phyloP scores from a whole-genome alignment of 441 rosid species.

The Eugenia klotzschiana region DNA sequence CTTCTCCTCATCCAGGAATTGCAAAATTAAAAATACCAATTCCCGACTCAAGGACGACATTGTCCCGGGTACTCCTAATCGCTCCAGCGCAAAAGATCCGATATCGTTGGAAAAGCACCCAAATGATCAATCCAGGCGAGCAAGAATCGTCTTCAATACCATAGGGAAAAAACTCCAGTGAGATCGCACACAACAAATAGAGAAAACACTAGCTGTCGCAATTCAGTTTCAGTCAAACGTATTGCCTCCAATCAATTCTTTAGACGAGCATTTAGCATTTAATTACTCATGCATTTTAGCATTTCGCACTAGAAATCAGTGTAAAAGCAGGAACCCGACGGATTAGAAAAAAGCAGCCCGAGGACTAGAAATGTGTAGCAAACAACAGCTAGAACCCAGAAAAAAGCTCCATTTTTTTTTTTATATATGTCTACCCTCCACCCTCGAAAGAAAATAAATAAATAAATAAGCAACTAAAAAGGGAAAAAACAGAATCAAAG shows the following conservation, averaged over 20 bases:
- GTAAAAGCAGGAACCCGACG: not conserved
- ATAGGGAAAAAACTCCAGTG: not conserved
- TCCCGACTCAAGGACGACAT: slow-evolving; percentile 7
- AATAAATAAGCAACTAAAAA: not conserved
- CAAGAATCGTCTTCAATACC: not conserved
- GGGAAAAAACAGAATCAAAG: not conserved
- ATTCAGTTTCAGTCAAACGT: not conserved
- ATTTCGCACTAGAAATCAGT: not conserved
- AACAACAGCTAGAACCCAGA: not conserved
- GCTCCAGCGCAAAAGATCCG: not conserved
- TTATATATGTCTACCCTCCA: not conserved
- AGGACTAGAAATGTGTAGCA: not conserved
- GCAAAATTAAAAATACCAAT: slow-evolving; percentile 6
- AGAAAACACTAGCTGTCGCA: not conserved
- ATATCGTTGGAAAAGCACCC: not conserved
- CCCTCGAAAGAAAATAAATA: not conserved
- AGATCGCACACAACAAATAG: not conserved
- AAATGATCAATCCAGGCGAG: not conserved
- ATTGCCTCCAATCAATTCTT: not conserved
- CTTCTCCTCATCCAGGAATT: slow-evolving; percentile 11
- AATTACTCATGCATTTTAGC: not conserved
- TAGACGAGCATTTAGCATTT: not conserved
- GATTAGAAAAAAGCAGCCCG: not conserved
- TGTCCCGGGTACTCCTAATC: not conserved
- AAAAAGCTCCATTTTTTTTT: not conserved